Percentiles rank a stretch among this genome's conserved stretches.
Conservation (phyloP, 2,329 filamentous ascomycete species). For the Fusarium sp. region DNA sequence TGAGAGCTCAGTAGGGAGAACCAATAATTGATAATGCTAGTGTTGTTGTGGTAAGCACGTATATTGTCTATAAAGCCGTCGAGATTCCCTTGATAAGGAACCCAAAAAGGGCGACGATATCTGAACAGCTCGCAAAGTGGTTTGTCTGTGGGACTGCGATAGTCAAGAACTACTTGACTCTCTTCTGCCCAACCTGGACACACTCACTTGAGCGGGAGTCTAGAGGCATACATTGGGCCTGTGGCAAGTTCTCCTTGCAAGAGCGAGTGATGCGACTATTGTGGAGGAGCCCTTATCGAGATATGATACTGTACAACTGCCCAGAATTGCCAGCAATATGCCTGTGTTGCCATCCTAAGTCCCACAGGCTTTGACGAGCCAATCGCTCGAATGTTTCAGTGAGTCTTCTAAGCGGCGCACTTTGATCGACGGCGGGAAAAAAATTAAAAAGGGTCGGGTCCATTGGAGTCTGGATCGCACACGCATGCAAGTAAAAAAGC, state of each 20-base stretch:
- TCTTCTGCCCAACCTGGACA: background rate
- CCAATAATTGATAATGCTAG: slow-evolving; percentile 23
- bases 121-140: background rate
- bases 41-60: slow-evolving; percentile 8
- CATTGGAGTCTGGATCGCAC: slow-evolving; percentile 40
- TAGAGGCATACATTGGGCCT: slow-evolving; percentile 16
- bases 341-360: slow-evolving; percentile 15
- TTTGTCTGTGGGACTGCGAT: background rate
- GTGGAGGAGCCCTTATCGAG: slow-evolving; percentile 33
- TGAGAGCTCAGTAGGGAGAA: slow-evolving; percentile 10
- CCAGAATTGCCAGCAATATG: background rate
- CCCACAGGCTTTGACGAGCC: slow-evolving; percentile 27
- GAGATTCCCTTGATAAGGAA: background rate
- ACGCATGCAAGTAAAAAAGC: slow-evolving; percentile 26
- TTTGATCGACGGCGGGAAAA: slow-evolving; percentile 17
- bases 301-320: slow-evolving; percentile 2
- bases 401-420: slow-evolving; percentile 14
- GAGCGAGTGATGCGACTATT: slow-evolving; percentile 4
- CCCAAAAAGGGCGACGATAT: background rate
- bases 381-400: slow-evolving; percentile 26
- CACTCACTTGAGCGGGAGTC: slow-evolving; percentile 14
- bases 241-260: background rate
- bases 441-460: slow-evolving; percentile 32
- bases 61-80: slow-evolving; percentile 16
- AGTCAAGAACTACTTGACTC: background rate